Evolutionary conservation across 2,329 filamentous ascomycete genomes (phyloP).

Genomic region (Sclerotiophoma versabilis): DNA sequence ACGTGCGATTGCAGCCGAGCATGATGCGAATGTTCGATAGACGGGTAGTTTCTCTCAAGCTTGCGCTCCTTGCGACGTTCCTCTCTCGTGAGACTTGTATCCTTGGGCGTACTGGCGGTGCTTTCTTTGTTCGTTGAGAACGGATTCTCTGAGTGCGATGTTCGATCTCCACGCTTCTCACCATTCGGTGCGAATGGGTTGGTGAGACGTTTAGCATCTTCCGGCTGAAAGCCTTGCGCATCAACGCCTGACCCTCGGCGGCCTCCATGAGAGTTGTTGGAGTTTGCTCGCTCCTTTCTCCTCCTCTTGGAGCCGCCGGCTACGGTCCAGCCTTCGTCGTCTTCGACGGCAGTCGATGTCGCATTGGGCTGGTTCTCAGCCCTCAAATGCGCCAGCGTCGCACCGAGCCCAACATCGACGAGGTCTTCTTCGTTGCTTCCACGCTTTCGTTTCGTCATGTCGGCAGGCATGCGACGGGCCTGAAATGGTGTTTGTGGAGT

Average conservation of each 20-base stretch:
- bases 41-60: conserved; percentile 43
- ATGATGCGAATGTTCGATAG: conserved; percentile 60
- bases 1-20: conserved; percentile 63
- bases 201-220: neutral
- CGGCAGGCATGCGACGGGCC: conserved; percentile 17
- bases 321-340: conserved; percentile 40
- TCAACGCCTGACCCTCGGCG: conserved; percentile 11
- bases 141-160: conserved; percentile 24
- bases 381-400: conserved; percentile 38
- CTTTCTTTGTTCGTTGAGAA: conserved; percentile 23
- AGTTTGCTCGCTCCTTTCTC: conserved; percentile 25
- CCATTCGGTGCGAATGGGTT: conserved; percentile 30
- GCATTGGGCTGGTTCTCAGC: conserved; percentile 23
- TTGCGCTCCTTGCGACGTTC: conserved; percentile 41
- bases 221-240: neutral
- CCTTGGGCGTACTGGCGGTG: conserved; percentile 3
- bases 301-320: conserved; percentile 36
- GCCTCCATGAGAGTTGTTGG: conserved; percentile 5
- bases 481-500: neutral
- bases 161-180: conserved; percentile 13
- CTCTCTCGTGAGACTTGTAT: conserved; percentile 23
- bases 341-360: conserved; percentile 17
- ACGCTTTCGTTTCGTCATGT: conserved; percentile 45
- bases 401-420: conserved; percentile 36
- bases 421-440: conserved; percentile 24